Base-by-base conservation (phyloP, 129 eudicot species). In the Arctium minus region DNA sequence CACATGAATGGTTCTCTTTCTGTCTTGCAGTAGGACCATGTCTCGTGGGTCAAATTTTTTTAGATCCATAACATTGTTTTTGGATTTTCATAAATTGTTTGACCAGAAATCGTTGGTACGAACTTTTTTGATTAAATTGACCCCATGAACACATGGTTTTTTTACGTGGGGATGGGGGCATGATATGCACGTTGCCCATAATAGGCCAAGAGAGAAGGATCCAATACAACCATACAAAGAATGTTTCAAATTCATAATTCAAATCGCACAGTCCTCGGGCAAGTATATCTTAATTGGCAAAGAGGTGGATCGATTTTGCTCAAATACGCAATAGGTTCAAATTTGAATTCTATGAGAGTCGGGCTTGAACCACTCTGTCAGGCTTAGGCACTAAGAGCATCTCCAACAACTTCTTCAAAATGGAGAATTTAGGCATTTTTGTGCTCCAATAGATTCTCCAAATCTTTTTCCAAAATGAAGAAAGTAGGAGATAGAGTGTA, bases 1-100 rank as follows among this genome's bases (percentile, higher is more conserved):
- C 81, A 78, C 81, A 62, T 64, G 81, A 64, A 78, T 46, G 62
- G 73, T 78, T 64, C 13, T 29, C 38, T 37, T 60, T n/a, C 36
- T 64, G 73, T 64, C 12, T 78, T 78, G 6, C 22, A 11, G 81
- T 64, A 64, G 81, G 81, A 37, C 74, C 73, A 5, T 64, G 22
- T 10, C 73, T 62, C 15, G 35, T 62, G 37, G 62, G 53, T 46
- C 13, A 78, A 22, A 10, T n/a, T 36, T 7, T 17, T 37, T 37
- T 62, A 11, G 73, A 64, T 15, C 30, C 81, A 37, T 78, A 48
- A 39, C 35, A 18, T 60, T 60, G n/a, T 9, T 78, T 78, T 37
- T 78, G 36, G 29, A 36, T 37, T 40, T 78, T 64, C 56, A 8
- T 78, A 64, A 30, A 10, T 39, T 3, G 22, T 53, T 53, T 53